phyloP scores from a whole-genome alignment of 305 asterid species.

The Fraxinus latifolia region DNA sequence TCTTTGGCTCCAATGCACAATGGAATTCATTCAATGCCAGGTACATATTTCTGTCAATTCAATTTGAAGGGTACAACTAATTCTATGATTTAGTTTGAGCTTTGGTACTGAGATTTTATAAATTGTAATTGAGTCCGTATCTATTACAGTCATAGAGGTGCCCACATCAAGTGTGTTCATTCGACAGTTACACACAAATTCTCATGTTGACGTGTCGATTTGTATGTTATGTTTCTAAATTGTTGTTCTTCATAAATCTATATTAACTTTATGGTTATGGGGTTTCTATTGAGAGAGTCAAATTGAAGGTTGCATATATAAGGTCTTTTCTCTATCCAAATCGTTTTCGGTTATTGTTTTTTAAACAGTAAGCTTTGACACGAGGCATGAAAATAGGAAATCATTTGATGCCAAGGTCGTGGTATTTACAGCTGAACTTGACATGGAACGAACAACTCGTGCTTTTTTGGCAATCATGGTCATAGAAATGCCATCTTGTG shows the following conservation, averaged over 20 bases:
- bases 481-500: not conserved
- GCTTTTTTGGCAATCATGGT: not conserved
- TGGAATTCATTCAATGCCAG: constrained; percentile 58
- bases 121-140: not conserved
- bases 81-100: not conserved
- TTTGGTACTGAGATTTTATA: not conserved
- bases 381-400: not conserved
- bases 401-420: not conserved
- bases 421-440: not conserved
- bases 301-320: not conserved
- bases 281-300: not conserved
- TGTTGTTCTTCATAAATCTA: not conserved
- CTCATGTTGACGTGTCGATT: not conserved
- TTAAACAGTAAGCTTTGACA: not conserved
- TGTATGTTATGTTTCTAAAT: not conserved
- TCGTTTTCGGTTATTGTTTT: not conserved
- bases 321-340: not conserved
- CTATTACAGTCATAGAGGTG: not conserved
- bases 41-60: constrained; percentile 27
- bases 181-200: not conserved
- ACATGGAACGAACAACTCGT: not conserved
- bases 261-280: not conserved
- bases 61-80: not conserved
- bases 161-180: not conserved
- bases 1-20: constrained; percentile 43